Base-by-base conservation (phyloP, 495 filamentous ascomycete species). In the Penicillium crystallinum region DNA sequence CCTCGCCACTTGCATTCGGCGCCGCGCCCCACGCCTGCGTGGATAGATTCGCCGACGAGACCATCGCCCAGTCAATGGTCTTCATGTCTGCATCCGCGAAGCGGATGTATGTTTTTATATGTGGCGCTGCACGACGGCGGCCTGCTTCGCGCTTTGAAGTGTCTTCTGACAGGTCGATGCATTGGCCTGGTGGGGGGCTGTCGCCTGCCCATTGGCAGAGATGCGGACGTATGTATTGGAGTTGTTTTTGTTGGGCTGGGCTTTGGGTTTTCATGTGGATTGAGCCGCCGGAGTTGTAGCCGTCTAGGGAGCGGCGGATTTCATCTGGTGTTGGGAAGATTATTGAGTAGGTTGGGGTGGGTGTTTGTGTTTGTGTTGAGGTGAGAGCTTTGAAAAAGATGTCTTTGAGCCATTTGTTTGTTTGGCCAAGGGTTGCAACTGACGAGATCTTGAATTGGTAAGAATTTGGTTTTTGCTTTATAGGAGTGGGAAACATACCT, bases 91-190 rank as follows among this genome's bases (percentile, higher is more conserved):
- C 33, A 46, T 81, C 70, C 9, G 74, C 61, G 61, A 85, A 95
- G 4, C 89, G 82, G 40, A 92, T 82, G 50, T 93, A 96, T 0
- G 90, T 95, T 65, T 96, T 96, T 56, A 95, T 88, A 61, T 96
- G 91, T 0, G 91, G 91, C 3, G 91, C 90, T 4, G 90, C 90
- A n/a, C 81, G 77, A n/a, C 81, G 75, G 38, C 91, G 77, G 10
- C 85, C 81, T 21, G 81, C 79, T 35, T 79, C 72, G 14, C 74
- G 70, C 25, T 55, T 56, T 1, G 35, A 3, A 0, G 36, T 42
- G 4, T 49, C 54, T 27, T 53, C 53, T 12, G 54, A 57, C 7
- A 58, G 29, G 12, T 64, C 56, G 5, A 55, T 39, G 14, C 34
- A 50, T 8, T 54, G 47, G 3, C 57, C 30, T n/a, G 43, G 27